These are phyloP conservation scores for Penicillium digitatum DNA, from an alignment of 2,329 filamentous ascomycete genomes.

Conservation along the genomic window DNA sequence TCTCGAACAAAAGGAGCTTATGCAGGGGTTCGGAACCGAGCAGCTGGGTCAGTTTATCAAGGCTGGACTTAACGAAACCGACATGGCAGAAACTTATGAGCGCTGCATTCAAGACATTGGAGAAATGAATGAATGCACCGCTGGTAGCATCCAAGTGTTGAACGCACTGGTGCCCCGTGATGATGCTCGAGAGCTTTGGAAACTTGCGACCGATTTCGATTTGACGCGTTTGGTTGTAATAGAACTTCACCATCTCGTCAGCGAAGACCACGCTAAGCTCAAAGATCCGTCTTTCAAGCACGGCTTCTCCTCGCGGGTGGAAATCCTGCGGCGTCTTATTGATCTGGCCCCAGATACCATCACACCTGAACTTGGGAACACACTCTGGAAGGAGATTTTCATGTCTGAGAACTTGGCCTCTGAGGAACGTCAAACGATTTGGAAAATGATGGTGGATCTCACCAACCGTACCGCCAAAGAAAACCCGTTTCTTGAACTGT, in stretches of 20 bases:
- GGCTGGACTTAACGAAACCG: constrained; percentile 53
- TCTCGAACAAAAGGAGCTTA: constrained; percentile 56
- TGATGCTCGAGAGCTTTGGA: constrained; percentile 51
- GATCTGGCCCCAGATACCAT: constrained; percentile 60
- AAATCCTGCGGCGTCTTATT: constrained; percentile 59
- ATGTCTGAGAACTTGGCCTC: constrained; percentile 58
- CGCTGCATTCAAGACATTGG: constrained; percentile 67
- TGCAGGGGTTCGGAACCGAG: constrained; percentile 61
- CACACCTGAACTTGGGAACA: constrained; percentile 56
- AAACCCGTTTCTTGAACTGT: constrained; percentile 44
- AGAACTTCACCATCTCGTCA: constrained; percentile 59
- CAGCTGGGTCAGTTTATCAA: constrained; percentile 60
- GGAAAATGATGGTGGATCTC: constrained; percentile 59
- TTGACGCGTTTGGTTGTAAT: constrained; percentile 60
- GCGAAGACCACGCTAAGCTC: constrained; percentile 42
- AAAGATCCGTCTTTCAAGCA: constrained; percentile 38
- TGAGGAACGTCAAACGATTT: constrained; percentile 62
- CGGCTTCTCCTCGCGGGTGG: constrained; percentile 52
- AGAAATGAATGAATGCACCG: constrained; percentile 58
- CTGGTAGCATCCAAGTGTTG: constrained; percentile 70
- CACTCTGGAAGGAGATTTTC: constrained; percentile 70
- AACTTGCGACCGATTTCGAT: constrained; percentile 59
- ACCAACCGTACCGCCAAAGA: constrained; percentile 27
- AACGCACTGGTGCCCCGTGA: constrained; percentile 42
- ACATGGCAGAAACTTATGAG: constrained; percentile 60